Conservation (phyloP, 2,329 filamentous ascomycete genomes). For the Fusarium protoensiforme region DNA sequence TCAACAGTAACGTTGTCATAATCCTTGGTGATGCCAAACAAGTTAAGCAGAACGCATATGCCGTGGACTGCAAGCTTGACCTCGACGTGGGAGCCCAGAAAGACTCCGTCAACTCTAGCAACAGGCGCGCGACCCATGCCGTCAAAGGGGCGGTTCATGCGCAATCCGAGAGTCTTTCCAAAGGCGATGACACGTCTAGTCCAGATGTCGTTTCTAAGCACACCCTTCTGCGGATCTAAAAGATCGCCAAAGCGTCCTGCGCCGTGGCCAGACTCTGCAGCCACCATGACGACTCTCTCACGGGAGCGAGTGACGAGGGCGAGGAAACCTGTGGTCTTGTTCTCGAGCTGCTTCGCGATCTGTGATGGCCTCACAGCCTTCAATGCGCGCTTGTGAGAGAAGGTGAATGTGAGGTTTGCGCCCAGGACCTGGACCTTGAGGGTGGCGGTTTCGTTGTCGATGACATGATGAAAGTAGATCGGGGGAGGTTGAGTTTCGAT, state of each 20-base stretch:
- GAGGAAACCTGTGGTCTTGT: conserved; percentile 50
- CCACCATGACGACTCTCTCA: conserved; percentile 43
- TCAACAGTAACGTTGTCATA: conserved; percentile 30
- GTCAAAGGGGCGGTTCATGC: conserved; percentile 46
- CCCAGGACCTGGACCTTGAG: conserved; percentile 47
- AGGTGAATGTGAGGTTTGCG: conserved; percentile 45
- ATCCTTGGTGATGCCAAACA: conserved; percentile 40
- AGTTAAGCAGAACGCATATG: conserved; percentile 42
- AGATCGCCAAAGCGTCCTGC: conserved; percentile 43
- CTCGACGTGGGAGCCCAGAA: conserved; percentile 52
- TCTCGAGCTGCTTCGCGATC: conserved; percentile 28
- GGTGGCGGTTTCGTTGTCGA: conserved; percentile 37
- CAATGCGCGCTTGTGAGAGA: conserved; percentile 43
- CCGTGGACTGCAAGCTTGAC: conserved; percentile 53
- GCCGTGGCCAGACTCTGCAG: conserved; percentile 51
- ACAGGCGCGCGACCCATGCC: background rate
- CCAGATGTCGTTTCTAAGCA: conserved; percentile 49
- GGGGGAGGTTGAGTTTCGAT: conserved; percentile 24
- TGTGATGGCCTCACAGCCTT: background rate
- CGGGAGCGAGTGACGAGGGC: conserved; percentile 28
- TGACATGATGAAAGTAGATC: conserved; percentile 48
- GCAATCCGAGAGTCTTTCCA: conserved; percentile 44
- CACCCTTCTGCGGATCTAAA: conserved; percentile 34
- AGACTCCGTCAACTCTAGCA: conserved; percentile 37
- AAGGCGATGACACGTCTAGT: conserved; percentile 43